These are phyloP conservation scores for Backusella luteola DNA, from an alignment of 192 early-diverging fungal genomes.

Conservation along the genomic window DNA sequence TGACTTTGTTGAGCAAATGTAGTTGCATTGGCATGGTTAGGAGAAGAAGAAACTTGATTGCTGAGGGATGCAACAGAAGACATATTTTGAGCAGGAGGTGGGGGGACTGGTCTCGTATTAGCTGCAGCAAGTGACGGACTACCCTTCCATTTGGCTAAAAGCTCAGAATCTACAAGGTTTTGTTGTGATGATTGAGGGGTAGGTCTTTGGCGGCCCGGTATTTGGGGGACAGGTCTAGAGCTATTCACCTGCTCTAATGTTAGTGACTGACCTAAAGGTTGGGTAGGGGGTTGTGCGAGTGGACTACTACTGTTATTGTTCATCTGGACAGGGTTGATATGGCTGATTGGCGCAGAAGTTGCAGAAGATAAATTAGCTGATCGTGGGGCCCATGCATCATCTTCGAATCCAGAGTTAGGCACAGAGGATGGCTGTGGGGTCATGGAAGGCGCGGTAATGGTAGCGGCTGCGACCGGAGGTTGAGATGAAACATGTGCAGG, in stretches of 20 bases:
- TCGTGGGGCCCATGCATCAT: constrained; percentile 56
- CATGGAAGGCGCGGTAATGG: not conserved
- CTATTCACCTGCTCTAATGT: not conserved
- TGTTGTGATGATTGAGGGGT: not conserved
- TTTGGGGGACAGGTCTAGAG: not conserved
- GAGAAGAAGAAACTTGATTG: not conserved
- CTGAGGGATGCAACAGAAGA: not conserved
- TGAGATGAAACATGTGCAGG: constrained; percentile 30
- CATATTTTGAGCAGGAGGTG: constrained; percentile 9
- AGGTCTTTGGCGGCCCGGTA: not conserved
- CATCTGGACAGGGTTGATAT: not conserved
- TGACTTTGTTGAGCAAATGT: not conserved
- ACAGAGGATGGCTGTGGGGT: not conserved
- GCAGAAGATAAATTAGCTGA: constrained; percentile 25
- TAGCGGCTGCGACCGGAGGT: not conserved
- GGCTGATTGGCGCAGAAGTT: not conserved
- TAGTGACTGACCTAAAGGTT: not conserved
- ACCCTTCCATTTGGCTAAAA: constrained; percentile 29
- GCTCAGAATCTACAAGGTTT: not conserved
- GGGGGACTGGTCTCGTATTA: constrained; percentile 11
- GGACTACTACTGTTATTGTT: not conserved
- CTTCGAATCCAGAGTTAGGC: constrained; percentile 41
- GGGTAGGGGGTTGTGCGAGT: constrained; percentile 3
- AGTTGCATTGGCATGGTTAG: not conserved
- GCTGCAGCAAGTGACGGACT: constrained; percentile 16